Conservation (phyloP, 768 basidiomycete species). For the Coprinopsis marcescibilis region DNA sequence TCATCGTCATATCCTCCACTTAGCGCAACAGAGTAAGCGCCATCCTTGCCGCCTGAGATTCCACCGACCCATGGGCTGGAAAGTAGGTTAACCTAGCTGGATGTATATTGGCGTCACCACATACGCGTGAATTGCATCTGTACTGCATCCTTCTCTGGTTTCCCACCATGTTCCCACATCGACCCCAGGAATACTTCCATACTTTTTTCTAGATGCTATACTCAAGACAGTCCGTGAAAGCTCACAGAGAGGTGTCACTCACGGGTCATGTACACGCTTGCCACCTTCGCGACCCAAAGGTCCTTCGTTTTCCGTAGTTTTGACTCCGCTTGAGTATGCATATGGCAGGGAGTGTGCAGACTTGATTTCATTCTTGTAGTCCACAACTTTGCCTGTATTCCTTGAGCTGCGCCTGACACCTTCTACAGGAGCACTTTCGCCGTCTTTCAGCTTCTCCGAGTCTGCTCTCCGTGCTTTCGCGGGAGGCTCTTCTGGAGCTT, state of each 20-base stretch:
- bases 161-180: constrained; percentile 83
- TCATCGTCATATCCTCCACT: constrained; percentile 90
- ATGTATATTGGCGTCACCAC: background rate
- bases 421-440: constrained; percentile 13
- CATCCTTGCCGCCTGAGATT: constrained; percentile 58
- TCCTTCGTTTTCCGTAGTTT: constrained; percentile 28
- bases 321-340: constrained; percentile 33
- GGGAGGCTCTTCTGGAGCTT: constrained; percentile 18
- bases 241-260: constrained; percentile 16
- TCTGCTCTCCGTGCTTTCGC: constrained; percentile 29
- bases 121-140: constrained; percentile 85
- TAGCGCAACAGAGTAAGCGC: constrained; percentile 81
- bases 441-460: constrained; percentile 18
- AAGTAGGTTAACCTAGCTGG: background rate
- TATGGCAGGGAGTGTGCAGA: constrained; percentile 24
- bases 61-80: constrained; percentile 79
- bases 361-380: constrained; percentile 46
- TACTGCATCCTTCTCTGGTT: constrained; percentile 61
- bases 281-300: constrained; percentile 29
- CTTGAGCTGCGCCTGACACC: constrained; percentile 62
- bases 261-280: constrained; percentile 47
- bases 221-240: background rate
- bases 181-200: constrained; percentile 75
- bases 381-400: constrained; percentile 49
- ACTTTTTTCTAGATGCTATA: constrained; percentile 53